Evolutionary conservation across 1,284 basidiomycete species (phyloP).

Genomic region (Leucoagaricus sp.): DNA sequence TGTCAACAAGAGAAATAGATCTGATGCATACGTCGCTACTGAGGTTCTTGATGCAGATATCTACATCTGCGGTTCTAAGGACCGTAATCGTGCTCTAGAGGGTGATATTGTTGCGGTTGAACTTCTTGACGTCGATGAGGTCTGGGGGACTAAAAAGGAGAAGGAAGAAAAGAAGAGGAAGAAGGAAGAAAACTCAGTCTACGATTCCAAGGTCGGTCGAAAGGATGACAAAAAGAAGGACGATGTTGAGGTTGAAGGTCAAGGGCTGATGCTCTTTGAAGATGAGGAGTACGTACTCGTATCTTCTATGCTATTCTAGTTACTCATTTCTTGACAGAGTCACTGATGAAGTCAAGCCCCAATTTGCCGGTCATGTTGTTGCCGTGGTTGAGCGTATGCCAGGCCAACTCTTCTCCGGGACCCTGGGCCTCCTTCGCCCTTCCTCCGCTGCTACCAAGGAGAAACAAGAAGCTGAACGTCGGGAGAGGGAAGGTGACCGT

Average conservation of each 20-base stretch:
- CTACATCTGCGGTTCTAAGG: constrained; percentile 98
- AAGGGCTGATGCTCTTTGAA: constrained; percentile 94
- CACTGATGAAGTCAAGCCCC: constrained; percentile 95
- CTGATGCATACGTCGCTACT: constrained; percentile 99
- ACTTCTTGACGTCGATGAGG: constrained; percentile 95
- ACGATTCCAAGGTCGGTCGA: constrained; percentile 75
- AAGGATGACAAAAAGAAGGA: constrained; percentile 99
- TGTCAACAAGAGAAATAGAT: constrained; percentile 98
- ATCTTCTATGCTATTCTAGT: neutral
- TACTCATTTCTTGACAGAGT: constrained; percentile 54
- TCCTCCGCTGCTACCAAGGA: constrained; percentile 99
- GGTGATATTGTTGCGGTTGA: constrained; percentile 99
- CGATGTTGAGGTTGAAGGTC: constrained; percentile 99
- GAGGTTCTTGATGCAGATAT: constrained; percentile 99
- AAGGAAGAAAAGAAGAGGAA: constrained; percentile 99
- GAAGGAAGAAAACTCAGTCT: constrained; percentile 98
- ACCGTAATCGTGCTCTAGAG: constrained; percentile 97
- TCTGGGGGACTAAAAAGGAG: constrained; percentile 99
- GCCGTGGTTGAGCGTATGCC: constrained; percentile 99
- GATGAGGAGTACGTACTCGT: constrained; percentile 82
- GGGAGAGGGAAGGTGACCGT: constrained; percentile 92
- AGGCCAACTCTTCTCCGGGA: constrained; percentile 97
- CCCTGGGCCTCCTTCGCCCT: constrained; percentile 92
- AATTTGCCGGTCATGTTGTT: constrained; percentile 96
- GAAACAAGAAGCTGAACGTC: constrained; percentile 97